Conservation (phyloP, 345 rosid species). For the Noccaea bulbosa region DNA sequence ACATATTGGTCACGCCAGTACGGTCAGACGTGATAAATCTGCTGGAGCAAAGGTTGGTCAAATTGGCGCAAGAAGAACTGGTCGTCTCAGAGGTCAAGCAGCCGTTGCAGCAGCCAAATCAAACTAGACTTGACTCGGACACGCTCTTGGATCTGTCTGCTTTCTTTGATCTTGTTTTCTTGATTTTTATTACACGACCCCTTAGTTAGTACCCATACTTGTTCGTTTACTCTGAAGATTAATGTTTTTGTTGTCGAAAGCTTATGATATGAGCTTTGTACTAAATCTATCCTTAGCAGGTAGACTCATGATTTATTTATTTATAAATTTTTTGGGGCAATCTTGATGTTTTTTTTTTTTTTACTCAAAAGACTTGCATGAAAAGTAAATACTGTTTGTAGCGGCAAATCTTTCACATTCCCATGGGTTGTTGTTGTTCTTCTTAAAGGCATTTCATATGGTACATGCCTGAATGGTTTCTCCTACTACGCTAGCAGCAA, state of each 20-base stretch:
- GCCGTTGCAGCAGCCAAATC: conserved; percentile 59
- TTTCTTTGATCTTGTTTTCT: conserved; percentile 7
- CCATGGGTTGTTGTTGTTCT: too few species aligned
- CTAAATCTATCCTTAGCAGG: background rate
- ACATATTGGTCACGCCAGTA: conserved; percentile 77
- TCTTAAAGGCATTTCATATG: too few species aligned
- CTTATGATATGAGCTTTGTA: conserved; percentile 16
- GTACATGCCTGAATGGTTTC: too few species aligned
- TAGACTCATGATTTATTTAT: conserved; percentile 7
- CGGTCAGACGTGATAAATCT: conserved; percentile 59
- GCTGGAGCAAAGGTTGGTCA: conserved; percentile 70
- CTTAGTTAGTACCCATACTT: background rate
- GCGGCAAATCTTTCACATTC: too few species aligned
- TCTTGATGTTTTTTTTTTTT: too few species aligned
- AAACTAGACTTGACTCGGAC: conserved; percentile 37
- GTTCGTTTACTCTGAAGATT: background rate
- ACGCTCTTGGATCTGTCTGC: background rate
- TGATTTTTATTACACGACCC: background rate
- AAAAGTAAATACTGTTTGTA: too few species aligned
- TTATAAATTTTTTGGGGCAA: too few species aligned
- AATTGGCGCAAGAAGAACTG: conserved; percentile 67
- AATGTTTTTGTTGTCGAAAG: background rate
- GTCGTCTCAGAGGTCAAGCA: conserved; percentile 69
- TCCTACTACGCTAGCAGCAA: too few species aligned
- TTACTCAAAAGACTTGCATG: too few species aligned